Evolutionary conservation across 495 filamentous ascomycete species (phyloP), one percentile per base, ranked within the genome.

Genomic region (Coniosporium apollinis): DNA sequence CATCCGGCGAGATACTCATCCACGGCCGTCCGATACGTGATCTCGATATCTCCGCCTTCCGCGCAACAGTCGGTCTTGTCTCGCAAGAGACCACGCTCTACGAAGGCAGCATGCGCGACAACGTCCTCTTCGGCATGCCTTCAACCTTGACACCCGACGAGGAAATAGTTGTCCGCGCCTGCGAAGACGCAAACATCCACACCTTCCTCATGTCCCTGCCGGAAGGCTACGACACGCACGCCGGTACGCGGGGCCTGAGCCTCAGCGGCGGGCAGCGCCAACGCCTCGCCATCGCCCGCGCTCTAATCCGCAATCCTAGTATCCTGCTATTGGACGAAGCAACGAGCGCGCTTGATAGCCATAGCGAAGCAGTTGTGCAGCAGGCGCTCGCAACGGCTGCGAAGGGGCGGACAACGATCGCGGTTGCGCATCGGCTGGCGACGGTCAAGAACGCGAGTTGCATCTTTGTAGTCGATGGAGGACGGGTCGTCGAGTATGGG

Each of bases 291-390:
- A 72, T 94, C 1, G 84, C 85, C 0, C 76, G 85, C 4, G 84
- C 85, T 22, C 87, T 92, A 47, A 74, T 91, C 20, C 62, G 72
- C 3, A 67, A 73, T 0, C 81, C 82, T 8, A 79, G 79, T 46
- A 76, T 94, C 40, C 77, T 94, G 69, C 73, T 94, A 6, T 65
- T 94, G 7, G 85, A 94, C 49, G 85, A 94, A 57, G 85, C 85
- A 0, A 94, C 85, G 0, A 79, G 72, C 3, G 80, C 85, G 2
- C 82, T 94, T 3, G 85, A 93, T 54, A 84, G 82, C 75, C 69
- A 74, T 24, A 89, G 81, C 0, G 85, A 94, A 52, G 61, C 67
- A 4, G 58, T 86, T 11, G 89, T 94, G 43, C 82, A 92, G 38
- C 34, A 20, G 1, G 47, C 49, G 3, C 39, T 52, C n/a, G 44